Percentiles rank a stretch among this genome's conserved stretches.
These are phyloP conservation scores for Rhodosporidiobolus odoratus DNA, from an alignment of 768 basidiomycete genomes.

Conservation along the genomic window DNA sequence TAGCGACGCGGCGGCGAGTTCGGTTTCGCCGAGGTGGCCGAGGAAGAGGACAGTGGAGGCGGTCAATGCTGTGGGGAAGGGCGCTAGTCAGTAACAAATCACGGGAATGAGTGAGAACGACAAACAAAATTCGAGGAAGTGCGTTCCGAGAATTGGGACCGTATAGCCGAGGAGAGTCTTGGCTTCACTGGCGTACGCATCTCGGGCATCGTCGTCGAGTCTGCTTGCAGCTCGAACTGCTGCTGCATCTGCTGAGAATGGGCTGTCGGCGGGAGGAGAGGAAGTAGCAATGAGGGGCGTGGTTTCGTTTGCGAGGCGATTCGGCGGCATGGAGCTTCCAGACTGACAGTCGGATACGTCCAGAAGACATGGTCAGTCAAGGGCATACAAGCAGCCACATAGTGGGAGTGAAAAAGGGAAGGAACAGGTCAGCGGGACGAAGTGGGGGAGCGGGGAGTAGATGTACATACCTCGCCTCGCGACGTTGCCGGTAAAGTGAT, in stretches of 20 bases:
- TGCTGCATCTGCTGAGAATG: slow-evolving; percentile 15
- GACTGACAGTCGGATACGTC: neutral
- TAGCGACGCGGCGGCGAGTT: slow-evolving; percentile 74
- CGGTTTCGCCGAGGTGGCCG: slow-evolving; percentile 82
- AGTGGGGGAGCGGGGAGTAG: neutral
- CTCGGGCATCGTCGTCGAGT: slow-evolving; percentile 2
- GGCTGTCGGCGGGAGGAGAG: neutral
- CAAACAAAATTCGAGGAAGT: slow-evolving; percentile 69
- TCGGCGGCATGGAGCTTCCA: neutral
- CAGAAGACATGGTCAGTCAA: neutral
- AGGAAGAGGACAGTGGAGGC: slow-evolving; percentile 78
- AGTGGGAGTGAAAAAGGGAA: neutral
- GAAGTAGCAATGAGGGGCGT: neutral
- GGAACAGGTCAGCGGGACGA: neutral
- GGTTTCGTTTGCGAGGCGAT: neutral
- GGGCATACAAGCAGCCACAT: neutral
- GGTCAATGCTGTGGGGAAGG: slow-evolving; percentile 51
- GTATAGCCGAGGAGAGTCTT: slow-evolving; percentile 30
- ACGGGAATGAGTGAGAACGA: too few species aligned
- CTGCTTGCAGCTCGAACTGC: neutral
- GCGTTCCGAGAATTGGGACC: slow-evolving; percentile 39
- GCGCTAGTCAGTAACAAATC: neutral
- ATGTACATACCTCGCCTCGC: neutral
- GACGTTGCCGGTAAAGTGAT: neutral
- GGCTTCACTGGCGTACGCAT: slow-evolving; percentile 1